Conservation (phyloP, 169 alveolate species). For the Cryptosporidium bovis region DNA sequence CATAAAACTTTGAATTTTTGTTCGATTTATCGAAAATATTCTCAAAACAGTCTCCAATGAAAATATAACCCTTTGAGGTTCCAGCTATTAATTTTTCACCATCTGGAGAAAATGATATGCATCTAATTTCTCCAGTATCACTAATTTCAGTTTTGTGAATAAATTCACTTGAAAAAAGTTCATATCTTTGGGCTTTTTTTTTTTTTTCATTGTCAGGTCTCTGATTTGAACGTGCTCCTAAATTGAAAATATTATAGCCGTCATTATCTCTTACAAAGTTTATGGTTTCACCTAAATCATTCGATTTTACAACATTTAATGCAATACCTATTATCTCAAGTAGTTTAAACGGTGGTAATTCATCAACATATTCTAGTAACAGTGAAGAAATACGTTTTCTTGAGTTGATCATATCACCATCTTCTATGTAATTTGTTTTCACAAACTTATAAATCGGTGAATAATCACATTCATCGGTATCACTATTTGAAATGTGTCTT, state of each 20-base stretch:
- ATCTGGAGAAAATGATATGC: conserved; percentile 30
- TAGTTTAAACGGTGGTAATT: conserved; percentile 1
- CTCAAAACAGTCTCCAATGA: neutral
- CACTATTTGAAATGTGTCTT: neutral
- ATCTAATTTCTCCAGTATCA: conserved; percentile 12
- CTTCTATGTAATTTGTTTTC: conserved; percentile 24
- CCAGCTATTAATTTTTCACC: conserved; percentile 18
- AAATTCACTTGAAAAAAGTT: neutral
- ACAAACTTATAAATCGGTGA: conserved; percentile 5
- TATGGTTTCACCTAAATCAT: neutral
- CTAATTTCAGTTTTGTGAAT: neutral
- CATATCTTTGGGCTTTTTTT: neutral
- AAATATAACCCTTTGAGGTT: conserved; percentile 51
- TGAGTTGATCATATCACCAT: conserved; percentile 21
- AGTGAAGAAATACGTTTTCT: conserved; percentile 23
- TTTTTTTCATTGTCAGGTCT: neutral
- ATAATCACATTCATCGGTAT: conserved; percentile 7
- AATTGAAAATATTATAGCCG: neutral
- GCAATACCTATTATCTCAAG: conserved; percentile 41
- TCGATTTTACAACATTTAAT: neutral
- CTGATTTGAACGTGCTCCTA: neutral
- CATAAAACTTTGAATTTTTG: neutral
- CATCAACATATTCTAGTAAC: neutral
- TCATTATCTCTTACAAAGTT: neutral
- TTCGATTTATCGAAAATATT: neutral